phyloP scores from a whole-genome alignment of 176 grass and related monocot species.

The Phoenix dactylifera region DNA sequence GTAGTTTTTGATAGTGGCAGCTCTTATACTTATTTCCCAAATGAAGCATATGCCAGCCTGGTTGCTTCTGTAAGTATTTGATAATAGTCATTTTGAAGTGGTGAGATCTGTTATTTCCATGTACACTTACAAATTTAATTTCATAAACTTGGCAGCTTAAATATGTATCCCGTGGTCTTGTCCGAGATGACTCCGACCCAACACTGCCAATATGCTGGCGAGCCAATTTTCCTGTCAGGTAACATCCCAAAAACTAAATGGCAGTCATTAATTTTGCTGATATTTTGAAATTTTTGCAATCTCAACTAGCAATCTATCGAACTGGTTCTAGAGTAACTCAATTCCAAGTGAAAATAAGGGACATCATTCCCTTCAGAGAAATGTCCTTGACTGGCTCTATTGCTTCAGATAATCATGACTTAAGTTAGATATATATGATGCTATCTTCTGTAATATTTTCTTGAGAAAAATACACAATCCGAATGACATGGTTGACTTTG shows the following conservation, averaged over 20 bases:
- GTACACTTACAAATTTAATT: constrained; percentile 1
- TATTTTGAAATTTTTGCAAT: neutral
- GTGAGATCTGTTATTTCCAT: constrained; percentile 8
- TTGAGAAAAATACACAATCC: no score
- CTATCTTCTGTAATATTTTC: no score
- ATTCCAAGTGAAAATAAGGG: no score
- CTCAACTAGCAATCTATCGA: no score
- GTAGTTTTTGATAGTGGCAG: constrained; percentile 95
- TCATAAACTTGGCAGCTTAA: constrained; percentile 43
- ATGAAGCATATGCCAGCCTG: constrained; percentile 70
- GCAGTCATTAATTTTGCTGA: no score
- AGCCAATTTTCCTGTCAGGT: constrained; percentile 71
- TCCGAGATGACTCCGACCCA: constrained; percentile 68
- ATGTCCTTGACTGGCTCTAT: no score
- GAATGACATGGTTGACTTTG: no score
- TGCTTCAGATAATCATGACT: no score
- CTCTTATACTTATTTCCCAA: constrained; percentile 88
- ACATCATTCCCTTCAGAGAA: no score
- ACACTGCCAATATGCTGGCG: constrained; percentile 78
- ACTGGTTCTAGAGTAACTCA: no score
- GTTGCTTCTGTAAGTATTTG: constrained; percentile 50
- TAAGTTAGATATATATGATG: no score
- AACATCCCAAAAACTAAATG: constrained; percentile 13
- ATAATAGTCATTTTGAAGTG: neutral
- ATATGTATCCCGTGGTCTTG: constrained; percentile 24